phyloP scores from a whole-genome alignment of 2,329 filamentous ascomycete species.

The Gaeumannomyces sp. region DNA sequence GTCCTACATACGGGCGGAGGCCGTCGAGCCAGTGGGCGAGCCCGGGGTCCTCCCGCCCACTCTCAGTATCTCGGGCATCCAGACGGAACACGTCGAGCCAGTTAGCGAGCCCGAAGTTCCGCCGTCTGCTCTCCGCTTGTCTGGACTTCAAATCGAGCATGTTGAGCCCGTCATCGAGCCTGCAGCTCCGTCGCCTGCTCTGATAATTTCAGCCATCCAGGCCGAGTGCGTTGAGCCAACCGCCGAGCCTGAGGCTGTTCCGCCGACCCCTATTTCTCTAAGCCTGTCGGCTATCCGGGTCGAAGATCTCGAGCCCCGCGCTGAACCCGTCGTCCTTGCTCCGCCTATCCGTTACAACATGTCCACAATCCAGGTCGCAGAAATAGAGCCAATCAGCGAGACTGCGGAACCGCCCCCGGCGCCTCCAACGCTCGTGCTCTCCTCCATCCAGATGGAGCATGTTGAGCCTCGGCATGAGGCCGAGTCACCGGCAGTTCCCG shows the following conservation, averaged over 20 bases:
- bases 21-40: conserved; percentile 37
- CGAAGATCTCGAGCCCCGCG: conserved; percentile 36
- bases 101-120: conserved; percentile 12
- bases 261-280: conserved; percentile 17
- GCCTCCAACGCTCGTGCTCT: conserved; percentile 11
- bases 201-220: conserved; percentile 22
- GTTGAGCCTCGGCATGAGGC: conserved; percentile 14
- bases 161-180: conserved; percentile 20
- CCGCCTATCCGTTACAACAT: conserved; percentile 12
- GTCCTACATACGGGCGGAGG: conserved; percentile 38
- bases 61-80: conserved; percentile 27
- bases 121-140: conserved; percentile 15
- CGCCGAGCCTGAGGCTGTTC: conserved; percentile 20
- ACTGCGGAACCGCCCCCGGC: not conserved
- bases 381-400: conserved; percentile 20
- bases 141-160: conserved; percentile 16
- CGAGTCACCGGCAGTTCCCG: conserved; percentile 9
- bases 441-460: conserved; percentile 14
- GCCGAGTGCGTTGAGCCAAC: conserved; percentile 20
- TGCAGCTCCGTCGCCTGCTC: conserved; percentile 7
- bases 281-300: conserved; percentile 33
- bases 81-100: conserved; percentile 17
- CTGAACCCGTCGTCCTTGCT: conserved; percentile 26
- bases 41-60: conserved; percentile 22
- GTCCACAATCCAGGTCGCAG: conserved; percentile 16